These are phyloP conservation scores for Chaetomiaceae sp. DNA, from an alignment of 2,329 filamentous ascomycete species.

Conservation along the genomic window DNA sequence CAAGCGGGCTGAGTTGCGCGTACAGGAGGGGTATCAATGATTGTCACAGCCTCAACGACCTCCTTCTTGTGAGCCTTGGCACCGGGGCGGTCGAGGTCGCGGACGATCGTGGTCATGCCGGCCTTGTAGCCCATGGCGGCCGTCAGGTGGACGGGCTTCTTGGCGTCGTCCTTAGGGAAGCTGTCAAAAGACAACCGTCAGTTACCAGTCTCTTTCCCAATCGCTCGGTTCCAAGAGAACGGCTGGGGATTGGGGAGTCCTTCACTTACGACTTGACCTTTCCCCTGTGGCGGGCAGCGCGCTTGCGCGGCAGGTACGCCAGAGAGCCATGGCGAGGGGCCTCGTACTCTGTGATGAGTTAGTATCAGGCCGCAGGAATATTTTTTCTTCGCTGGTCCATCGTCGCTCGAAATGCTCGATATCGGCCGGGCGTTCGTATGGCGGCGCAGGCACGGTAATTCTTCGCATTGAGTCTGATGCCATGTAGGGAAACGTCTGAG, in stretches of 20 bases:
- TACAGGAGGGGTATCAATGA: slow-evolving; percentile 95
- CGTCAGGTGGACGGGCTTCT: slow-evolving; percentile 99
- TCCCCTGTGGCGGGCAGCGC: slow-evolving; percentile 87
- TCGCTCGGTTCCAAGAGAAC: background rate
- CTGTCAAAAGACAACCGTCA: slow-evolving; percentile 41
- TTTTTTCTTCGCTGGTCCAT: background rate
- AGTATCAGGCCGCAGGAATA: slow-evolving; percentile 10
- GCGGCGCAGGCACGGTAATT: background rate
- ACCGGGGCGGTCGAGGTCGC: slow-evolving; percentile 97
- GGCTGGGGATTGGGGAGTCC: slow-evolving; percentile 8
- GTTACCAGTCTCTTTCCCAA: background rate
- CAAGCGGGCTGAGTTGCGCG: slow-evolving; percentile 78
- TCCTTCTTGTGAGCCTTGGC: slow-evolving; percentile 99
- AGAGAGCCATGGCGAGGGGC: slow-evolving; percentile 77
- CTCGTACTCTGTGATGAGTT: slow-evolving; percentile 28
- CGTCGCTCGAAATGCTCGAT: slow-evolving; percentile 8
- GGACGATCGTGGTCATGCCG: slow-evolving; percentile 99
- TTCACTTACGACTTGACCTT: slow-evolving; percentile 92
- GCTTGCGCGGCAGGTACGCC: slow-evolving; percentile 84
- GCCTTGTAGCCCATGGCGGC: slow-evolving; percentile 99
- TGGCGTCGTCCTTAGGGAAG: slow-evolving; percentile 99
- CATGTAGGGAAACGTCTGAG: background rate
- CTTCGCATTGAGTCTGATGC: slow-evolving; percentile 10
- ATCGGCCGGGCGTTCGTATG: background rate
- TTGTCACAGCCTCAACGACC: slow-evolving; percentile 80